Evolutionary conservation across 257 asterid genomes (phyloP).

Genomic region (Hygrophila difformis): DNA sequence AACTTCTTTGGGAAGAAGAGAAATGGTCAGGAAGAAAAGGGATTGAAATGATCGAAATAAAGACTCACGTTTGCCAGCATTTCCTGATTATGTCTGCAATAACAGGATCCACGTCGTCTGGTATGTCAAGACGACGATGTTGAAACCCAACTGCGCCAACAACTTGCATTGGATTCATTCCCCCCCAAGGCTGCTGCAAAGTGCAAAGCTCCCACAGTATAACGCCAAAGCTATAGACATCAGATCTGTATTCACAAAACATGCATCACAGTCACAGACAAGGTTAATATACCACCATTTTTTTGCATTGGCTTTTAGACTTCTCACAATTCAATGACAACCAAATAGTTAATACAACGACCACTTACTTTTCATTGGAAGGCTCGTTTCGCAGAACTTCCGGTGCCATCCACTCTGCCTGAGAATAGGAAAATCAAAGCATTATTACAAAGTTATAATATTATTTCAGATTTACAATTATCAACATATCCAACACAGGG

Average conservation of each 20-base stretch:
- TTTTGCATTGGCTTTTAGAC: no score
- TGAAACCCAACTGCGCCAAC: slow-evolving; percentile 99
- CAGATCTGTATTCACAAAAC: no score
- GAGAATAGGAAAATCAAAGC: slow-evolving; percentile 25
- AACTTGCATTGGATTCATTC: slow-evolving; percentile 98
- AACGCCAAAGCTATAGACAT: slow-evolving; percentile 66
- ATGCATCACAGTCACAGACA: no score
- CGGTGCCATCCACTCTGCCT: slow-evolving; percentile 99
- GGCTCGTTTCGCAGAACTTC: slow-evolving; percentile 98
- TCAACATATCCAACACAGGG: no score
- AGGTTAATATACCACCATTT: no score
- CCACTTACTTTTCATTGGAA: slow-evolving; percentile 82
- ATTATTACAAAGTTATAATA: no score
- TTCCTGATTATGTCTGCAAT: slow-evolving; percentile 57
- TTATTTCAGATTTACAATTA: no score
- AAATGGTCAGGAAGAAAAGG: neutral
- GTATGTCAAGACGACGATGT: slow-evolving; percentile 91
- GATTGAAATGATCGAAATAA: slow-evolving; percentile 7
- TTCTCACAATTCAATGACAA: no score
- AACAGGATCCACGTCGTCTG: slow-evolving; percentile 68
- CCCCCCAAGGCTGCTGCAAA: slow-evolving; percentile 91
- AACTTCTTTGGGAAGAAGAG: neutral
- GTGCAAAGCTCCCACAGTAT: slow-evolving; percentile 96
- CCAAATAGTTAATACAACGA: slow-evolving; percentile 9
- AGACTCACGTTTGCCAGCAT: slow-evolving; percentile 99